A percentile compares a stretch with the other conserved stretches of the same genome.
phyloP scores from a whole-genome alignment of 1,139 yeast genomes.

The Taphrina populina region DNA sequence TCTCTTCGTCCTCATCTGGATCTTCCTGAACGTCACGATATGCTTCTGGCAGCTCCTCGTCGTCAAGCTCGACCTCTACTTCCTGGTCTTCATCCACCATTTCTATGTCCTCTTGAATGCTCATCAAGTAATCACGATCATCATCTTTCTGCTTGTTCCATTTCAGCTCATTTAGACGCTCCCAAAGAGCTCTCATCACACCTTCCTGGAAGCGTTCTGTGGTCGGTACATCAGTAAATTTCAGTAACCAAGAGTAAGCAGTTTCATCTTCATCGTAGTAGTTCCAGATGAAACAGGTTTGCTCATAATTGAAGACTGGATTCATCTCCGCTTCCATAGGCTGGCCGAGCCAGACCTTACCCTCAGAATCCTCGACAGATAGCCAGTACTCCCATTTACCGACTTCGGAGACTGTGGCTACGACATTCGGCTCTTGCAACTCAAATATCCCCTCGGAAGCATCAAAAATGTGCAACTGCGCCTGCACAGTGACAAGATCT shows the following conservation, averaged over 20 bases:
- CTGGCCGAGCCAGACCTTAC: slow-evolving; percentile 49
- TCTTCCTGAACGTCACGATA: slow-evolving; percentile 37
- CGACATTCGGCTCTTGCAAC: slow-evolving; percentile 47
- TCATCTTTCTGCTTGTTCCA: slow-evolving; percentile 52
- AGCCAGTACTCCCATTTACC: slow-evolving; percentile 52
- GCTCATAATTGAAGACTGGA: slow-evolving; percentile 64
- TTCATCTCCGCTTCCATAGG: slow-evolving; percentile 55
- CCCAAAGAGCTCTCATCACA: slow-evolving; percentile 62
- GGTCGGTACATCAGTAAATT: slow-evolving; percentile 50
- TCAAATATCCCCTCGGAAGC: slow-evolving; percentile 55
- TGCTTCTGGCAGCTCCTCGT: slow-evolving; percentile 38
- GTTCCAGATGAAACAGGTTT: slow-evolving; percentile 65
- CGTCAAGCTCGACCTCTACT: slow-evolving; percentile 39
- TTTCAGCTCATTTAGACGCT: slow-evolving; percentile 53
- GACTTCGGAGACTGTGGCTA: slow-evolving; percentile 51
- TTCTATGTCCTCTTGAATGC: slow-evolving; percentile 49
- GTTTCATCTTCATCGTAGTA: slow-evolving; percentile 48
- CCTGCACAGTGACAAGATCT: slow-evolving; percentile 40
- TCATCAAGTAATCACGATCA: slow-evolving; percentile 55
- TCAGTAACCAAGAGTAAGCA: slow-evolving; percentile 63
- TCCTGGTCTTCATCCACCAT: slow-evolving; percentile 46
- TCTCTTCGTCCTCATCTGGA: slow-evolving; percentile 40
- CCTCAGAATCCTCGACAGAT: slow-evolving; percentile 49
- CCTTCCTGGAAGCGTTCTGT: slow-evolving; percentile 55
- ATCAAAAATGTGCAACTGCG: slow-evolving; percentile 60